Percentiles rank a stretch among this genome's conserved stretches.
phyloP scores from a whole-genome alignment of 768 basidiomycete species.

The Solioccasus polychromus region DNA sequence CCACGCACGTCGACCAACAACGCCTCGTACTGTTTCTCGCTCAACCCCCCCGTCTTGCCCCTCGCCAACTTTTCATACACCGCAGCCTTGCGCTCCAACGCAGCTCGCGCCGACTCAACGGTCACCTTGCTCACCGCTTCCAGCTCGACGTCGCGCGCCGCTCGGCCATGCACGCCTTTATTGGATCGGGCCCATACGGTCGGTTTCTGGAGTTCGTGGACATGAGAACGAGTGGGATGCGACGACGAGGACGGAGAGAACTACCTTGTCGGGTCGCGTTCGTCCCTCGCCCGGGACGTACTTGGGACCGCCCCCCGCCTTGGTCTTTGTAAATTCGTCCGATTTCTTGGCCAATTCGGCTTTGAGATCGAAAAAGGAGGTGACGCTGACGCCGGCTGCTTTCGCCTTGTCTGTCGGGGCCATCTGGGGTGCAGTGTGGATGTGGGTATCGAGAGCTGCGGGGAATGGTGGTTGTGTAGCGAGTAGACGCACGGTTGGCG shows the following conservation, averaged over 20 bases:
- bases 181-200: constrained; percentile 76
- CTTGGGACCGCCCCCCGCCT: constrained; percentile 51
- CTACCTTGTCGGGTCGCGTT: constrained; percentile 72
- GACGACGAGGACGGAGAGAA: constrained; percentile 5
- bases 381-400: constrained; percentile 66
- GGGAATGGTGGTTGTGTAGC: background rate
- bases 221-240: no score
- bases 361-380: constrained; percentile 81
- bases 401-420: constrained; percentile 54
- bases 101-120: constrained; percentile 66
- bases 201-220: constrained; percentile 70
- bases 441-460: constrained; percentile 3
- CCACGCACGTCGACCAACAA: constrained; percentile 74
- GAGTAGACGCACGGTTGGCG: no score
- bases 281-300: constrained; percentile 55
- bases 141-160: constrained; percentile 64
- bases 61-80: constrained; percentile 76
- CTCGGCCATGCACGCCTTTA: constrained; percentile 65
- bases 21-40: constrained; percentile 66
- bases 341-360: constrained; percentile 48
- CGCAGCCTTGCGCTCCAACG: constrained; percentile 73
- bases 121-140: constrained; percentile 69
- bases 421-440: constrained; percentile 27
- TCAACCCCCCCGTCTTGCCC: constrained; percentile 77
- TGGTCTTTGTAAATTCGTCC: constrained; percentile 63